Percentiles rank a stretch among this genome's conserved stretches.
Evolutionary conservation across 768 basidiomycete genomes (phyloP).

Genomic region (Suillus subalutaceus): DNA sequence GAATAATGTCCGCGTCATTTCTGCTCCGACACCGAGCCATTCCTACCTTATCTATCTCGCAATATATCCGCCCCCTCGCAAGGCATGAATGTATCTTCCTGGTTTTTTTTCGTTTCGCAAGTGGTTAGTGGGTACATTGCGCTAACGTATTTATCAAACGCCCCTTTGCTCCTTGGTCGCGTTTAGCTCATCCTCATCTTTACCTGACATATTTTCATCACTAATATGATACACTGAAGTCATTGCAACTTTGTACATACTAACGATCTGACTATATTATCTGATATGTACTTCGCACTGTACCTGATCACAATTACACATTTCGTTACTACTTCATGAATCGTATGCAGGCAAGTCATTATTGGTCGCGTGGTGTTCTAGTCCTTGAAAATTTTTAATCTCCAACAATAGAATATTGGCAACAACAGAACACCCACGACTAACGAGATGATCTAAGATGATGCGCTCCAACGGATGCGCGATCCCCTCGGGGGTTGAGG

Average conservation of each 20-base stretch:
- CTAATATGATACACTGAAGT: conserved; percentile 5
- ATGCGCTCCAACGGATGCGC: not conserved
- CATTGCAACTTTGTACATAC: conserved; percentile 12
- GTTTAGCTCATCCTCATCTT: conserved; percentile 1
- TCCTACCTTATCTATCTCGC: conserved; percentile 5
- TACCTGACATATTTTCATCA: not conserved
- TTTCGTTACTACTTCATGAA: not conserved
- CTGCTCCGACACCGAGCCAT: conserved; percentile 6
- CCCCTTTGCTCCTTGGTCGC: conserved; percentile 10
- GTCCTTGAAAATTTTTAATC: conserved; percentile 2
- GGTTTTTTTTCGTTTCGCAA: not conserved
- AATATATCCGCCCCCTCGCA: conserved; percentile 22
- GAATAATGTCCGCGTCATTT: not conserved
- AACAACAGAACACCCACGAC: conserved; percentile 4
- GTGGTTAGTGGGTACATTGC: conserved; percentile 11
- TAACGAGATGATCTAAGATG: not conserved
- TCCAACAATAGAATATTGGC: conserved; percentile 8
- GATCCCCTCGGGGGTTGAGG: not conserved
- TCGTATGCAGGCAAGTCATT: not conserved
- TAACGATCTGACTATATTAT: conserved; percentile 1
- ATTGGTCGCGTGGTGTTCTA: conserved; percentile 2
- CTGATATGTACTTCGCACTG: conserved; percentile 5
- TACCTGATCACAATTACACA: conserved; percentile 11
- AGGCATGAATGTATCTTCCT: conserved; percentile 14
- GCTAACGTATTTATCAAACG: conserved; percentile 23